Base-by-base conservation (phyloP, 495 filamentous ascomycete species). In the Trypethelium eluteriae region DNA sequence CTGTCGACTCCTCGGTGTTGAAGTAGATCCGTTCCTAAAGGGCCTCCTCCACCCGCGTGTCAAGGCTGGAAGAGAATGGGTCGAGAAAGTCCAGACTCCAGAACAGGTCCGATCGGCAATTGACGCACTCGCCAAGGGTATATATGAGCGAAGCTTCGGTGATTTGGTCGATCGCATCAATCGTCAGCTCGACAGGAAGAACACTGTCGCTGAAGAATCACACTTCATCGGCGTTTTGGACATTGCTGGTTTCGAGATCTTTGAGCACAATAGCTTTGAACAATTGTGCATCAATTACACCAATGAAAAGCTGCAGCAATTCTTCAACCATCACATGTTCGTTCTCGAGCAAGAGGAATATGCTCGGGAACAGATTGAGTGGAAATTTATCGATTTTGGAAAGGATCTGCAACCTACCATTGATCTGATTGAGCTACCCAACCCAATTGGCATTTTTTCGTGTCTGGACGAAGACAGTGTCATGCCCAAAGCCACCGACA, bases 321-420 rank as follows among this genome's bases (percentile, higher is more conserved):
- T 98, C 75, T 99, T 99, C 83, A 99, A 99, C 68, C 95, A 99
- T 70, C 95, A 99, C 79, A 99, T 99, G 95, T 99, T 99, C 75
- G 95, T 99, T 32, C 79, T 99, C 32, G 95, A 99, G 74, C 95
- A 99, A 74, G 95, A 99, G 74, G 95, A 99, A 76, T 99, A 99
- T 76, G 93, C 95, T 16, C 79, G 93, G 62, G 95, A 99, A 74
- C 90, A 96, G 75, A 99, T 99, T 71, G 93, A 99, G 78, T 99
- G 95, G 95, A 91, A 97, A 74, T 99, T 99, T 74, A 98, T 99
- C 73, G 95, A 99, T 74, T 99, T 99, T 74, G 95, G 95, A 46
- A 91, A 90, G 67, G 95, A 99, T 73, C 80, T 99, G 18, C 95
- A 99, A 77, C 95, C 95, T 2, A 99, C 95, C 3, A 99, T 99